These are phyloP conservation scores for Fusarium nelsonii DNA, from an alignment of 2,329 filamentous ascomycete species.

Conservation along the genomic window DNA sequence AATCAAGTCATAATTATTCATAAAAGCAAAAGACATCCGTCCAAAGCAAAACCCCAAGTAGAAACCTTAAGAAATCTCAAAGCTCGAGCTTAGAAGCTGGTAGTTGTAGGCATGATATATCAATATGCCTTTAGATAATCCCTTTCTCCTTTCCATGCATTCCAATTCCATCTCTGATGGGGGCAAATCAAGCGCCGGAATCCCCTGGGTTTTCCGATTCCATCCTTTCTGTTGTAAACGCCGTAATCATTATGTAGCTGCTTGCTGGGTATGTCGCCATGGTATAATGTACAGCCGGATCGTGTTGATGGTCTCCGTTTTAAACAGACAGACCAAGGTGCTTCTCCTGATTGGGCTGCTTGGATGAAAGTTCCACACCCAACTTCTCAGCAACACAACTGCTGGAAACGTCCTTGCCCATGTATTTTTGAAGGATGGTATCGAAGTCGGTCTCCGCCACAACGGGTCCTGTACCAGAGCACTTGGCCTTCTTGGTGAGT, in stretches of 20 bases:
- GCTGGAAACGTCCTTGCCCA: slow-evolving; percentile 59
- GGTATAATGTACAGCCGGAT: slow-evolving; percentile 44
- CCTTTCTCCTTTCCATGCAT: slow-evolving; percentile 38
- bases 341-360: slow-evolving; percentile 39
- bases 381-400: slow-evolving; percentile 61
- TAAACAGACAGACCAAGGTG: slow-evolving; percentile 35
- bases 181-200: slow-evolving; percentile 35
- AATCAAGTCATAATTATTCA: slow-evolving; percentile 40
- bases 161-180: slow-evolving; percentile 18
- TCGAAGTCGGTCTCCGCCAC: slow-evolving; percentile 92
- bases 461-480: slow-evolving; percentile 89
- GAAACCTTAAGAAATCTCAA: slow-evolving; percentile 13
- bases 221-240: slow-evolving; percentile 48
- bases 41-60: slow-evolving; percentile 21
- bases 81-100: slow-evolving; percentile 11
- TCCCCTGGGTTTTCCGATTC: slow-evolving; percentile 43
- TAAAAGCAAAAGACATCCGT: slow-evolving; percentile 22
- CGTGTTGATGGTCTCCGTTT: slow-evolving; percentile 26
- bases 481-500: slow-evolving; percentile 94
- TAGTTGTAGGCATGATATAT: slow-evolving; percentile 8
- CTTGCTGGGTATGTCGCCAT: slow-evolving; percentile 32
- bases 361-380: slow-evolving; percentile 65
- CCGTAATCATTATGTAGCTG: slow-evolving; percentile 45
- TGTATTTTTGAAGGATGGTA: slow-evolving; percentile 75
- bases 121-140: slow-evolving; percentile 16